Base-by-base conservation (phyloP, 305 asterid genomes). In the Solanum chacoense region DNA sequence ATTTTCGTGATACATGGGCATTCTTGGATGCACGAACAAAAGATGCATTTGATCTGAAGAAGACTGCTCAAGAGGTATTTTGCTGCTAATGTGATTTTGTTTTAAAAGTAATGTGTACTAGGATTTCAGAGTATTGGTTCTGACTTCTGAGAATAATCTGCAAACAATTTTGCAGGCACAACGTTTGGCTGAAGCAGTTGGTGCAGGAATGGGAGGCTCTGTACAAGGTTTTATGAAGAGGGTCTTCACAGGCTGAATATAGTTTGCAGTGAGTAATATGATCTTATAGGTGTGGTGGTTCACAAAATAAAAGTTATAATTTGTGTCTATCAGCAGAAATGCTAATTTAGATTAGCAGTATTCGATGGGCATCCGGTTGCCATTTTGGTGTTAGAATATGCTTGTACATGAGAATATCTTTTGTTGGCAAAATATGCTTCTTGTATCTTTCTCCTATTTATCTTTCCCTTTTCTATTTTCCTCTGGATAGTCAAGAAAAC, bases 191-290 rank as follows among this genome's bases (percentile, higher is more conserved):
- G 98, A 96, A 92, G 95, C 99, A 50, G 93, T 96, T 89, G 93
- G 95, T 69, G 98, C 97, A 83, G 99, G 99, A 88, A 91, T 95
- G 94, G 99, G 99, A 81, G 95, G 96, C 87, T 92, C 97, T 65
- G 74, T 94, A 80, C 95, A 93, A 88, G 99, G 95, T 34, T 67
- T 96, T 84, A 35, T 96, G 89, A 94, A 91, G 90, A 93, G 85
- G 74, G 87, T 94, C 87, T 91, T 96, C 89, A 91, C 76, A 86
- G 84, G 90, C 76, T 93, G 91, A 96, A 89, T 85, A 87, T 38
- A 77, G 22, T 72, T 24, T 75, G 73, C 69, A 42, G 72, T 45
- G 71, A 32, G 28, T 42, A 40, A 28, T 81, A 40, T 3, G 16
- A 40, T 80, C 32, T 42, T 7, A 42, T 28, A 18, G 38, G 69